These are phyloP conservation scores for Candida coleopterorum DNA, from an alignment of 805 yeast genomes.

Conservation along the genomic window DNA sequence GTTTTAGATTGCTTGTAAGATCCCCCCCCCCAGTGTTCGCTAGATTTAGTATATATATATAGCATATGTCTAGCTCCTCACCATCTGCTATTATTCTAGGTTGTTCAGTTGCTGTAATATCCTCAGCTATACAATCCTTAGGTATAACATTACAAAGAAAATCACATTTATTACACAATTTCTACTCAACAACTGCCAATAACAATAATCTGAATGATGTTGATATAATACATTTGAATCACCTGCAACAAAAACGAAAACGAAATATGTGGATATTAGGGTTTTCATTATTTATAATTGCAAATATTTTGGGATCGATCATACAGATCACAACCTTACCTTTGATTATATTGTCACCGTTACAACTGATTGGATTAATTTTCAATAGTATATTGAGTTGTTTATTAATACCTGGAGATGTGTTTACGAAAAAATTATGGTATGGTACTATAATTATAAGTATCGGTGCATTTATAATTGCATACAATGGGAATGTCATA, in stretches of 20 bases:
- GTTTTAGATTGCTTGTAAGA: too few relatives aligned
- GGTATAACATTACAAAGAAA: conserved; percentile 81
- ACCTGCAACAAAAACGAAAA: conserved; percentile 31
- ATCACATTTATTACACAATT: conserved; percentile 51
- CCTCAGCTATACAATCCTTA: conserved; percentile 74
- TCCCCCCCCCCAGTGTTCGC: too few relatives aligned
- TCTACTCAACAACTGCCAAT: conserved; percentile 16
- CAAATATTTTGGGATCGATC: conserved; percentile 76
- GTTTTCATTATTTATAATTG: conserved; percentile 59
- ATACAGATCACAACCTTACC: conserved; percentile 85
- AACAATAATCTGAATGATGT: conserved; percentile 11
- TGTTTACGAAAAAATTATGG: conserved; percentile 52
- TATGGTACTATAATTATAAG: conserved; percentile 66
- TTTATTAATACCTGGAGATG: conserved; percentile 60
- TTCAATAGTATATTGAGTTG: conserved; percentile 75
- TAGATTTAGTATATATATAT: too few relatives aligned
- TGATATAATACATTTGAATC: conserved; percentile 22
- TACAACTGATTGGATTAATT: conserved; percentile 84
- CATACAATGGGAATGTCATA: conserved; percentile 57
- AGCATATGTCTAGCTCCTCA: conserved; percentile 8
- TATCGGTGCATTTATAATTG: conserved; percentile 72
- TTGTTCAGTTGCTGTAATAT: conserved; percentile 63
- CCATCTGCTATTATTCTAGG: conserved; percentile 44
- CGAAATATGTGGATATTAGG: conserved; percentile 74
- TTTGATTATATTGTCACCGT: conserved; percentile 69